Conservation (phyloP, 2,329 filamentous ascomycete species). For the Penicillium sp. region DNA sequence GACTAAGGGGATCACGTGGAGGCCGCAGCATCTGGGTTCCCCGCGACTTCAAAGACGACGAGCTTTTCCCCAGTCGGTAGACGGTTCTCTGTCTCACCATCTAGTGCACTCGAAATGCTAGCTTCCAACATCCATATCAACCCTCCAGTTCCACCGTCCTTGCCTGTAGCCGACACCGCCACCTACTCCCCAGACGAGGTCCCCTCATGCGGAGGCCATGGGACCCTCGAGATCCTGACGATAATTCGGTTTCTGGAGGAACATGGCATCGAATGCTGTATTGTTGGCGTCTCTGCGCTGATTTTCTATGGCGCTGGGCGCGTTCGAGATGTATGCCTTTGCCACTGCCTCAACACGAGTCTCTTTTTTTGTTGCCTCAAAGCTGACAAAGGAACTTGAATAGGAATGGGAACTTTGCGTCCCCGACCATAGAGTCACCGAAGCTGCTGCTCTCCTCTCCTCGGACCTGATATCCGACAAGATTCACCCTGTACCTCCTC, state of each 20-base stretch:
- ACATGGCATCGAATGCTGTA: conserved; percentile 32
- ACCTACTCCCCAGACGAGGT: conserved; percentile 23
- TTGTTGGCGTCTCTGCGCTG: conserved; percentile 32
- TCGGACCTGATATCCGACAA: conserved; percentile 21
- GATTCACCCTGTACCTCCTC: conserved; percentile 24
- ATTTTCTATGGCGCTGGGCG: conserved; percentile 32
- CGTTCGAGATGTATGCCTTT: conserved; percentile 27
- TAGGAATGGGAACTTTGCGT: conserved; percentile 34
- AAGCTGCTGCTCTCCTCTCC: conserved; percentile 27
- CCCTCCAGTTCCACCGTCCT: conserved; percentile 16
- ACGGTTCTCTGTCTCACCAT: conserved; percentile 1
- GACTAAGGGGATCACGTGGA: conserved; percentile 23
- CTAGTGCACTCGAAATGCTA: conserved; percentile 16
- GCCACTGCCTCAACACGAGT: neutral
- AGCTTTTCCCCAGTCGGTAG: neutral
- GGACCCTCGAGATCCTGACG: conserved; percentile 30
- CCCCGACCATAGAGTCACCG: conserved; percentile 26
- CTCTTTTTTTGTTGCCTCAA: neutral
- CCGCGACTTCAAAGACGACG: conserved; percentile 11
- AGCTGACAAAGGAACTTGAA: conserved; percentile 2
- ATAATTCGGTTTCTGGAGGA: conserved; percentile 30
- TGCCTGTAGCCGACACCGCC: conserved; percentile 14
- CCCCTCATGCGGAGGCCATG: conserved; percentile 27
- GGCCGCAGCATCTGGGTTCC: conserved; percentile 16
- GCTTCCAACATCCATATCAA: conserved; percentile 20